These are phyloP conservation scores for Barbarea vulgaris DNA, from an alignment of 345 rosid genomes.

Conservation along the genomic window DNA sequence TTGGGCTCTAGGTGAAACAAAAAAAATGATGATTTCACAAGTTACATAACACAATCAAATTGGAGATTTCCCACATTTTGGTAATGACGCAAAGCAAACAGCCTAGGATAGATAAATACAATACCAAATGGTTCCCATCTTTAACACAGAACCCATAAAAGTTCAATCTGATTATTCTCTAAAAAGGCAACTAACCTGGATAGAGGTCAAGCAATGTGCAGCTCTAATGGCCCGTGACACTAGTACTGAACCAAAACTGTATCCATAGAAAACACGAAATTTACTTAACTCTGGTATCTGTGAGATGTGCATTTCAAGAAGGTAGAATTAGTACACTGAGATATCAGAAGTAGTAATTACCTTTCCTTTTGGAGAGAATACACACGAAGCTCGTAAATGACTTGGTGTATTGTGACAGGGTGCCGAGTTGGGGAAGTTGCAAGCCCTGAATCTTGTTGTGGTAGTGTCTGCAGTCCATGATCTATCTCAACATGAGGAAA, in stretches of 20 bases:
- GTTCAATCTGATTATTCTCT: not conserved
- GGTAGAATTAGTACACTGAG: not conserved
- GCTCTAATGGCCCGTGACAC: constrained; percentile 76
- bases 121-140: not conserved
- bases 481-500: constrained; percentile 77
- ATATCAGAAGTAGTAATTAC: constrained; percentile 47
- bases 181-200: constrained; percentile 50
- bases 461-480: constrained; percentile 62
- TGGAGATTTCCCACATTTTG: not conserved
- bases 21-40: not conserved
- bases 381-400: constrained; percentile 92
- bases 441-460: constrained; percentile 67
- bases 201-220: constrained; percentile 72
- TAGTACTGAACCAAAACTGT: constrained; percentile 65
- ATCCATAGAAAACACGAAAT: not conserved
- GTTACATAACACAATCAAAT: not conserved
- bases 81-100: not conserved
- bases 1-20: not conserved
- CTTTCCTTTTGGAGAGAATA: constrained; percentile 91
- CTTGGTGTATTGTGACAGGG: constrained; percentile 82
- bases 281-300: not conserved
- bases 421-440: constrained; percentile 94
- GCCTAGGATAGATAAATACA: not conserved
- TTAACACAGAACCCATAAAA: not conserved
- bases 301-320: not conserved